These are phyloP conservation scores for Mucor irregularis DNA, from an alignment of 371 early-diverging fungal species.

Conservation along the genomic window DNA sequence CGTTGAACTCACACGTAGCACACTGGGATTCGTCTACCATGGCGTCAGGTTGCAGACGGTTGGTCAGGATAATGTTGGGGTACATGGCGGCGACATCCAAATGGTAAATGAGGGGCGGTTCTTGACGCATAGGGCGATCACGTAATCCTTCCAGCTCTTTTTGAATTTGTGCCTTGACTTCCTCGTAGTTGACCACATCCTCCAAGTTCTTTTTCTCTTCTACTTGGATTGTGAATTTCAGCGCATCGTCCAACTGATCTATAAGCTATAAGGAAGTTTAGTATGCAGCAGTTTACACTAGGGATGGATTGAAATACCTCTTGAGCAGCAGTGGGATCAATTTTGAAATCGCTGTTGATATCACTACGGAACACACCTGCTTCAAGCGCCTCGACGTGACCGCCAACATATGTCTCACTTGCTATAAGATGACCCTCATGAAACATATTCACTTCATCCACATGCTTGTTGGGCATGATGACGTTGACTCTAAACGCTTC, in stretches of 20 bases:
- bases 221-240: constrained; percentile 84
- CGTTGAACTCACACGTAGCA: constrained; percentile 95
- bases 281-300: no score
- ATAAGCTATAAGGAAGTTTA: constrained; percentile 63
- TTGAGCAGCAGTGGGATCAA: constrained; percentile 78
- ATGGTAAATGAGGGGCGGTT: constrained; percentile 96
- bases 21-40: constrained; percentile 92
- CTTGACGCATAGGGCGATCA: constrained; percentile 74
- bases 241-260: constrained; percentile 88
- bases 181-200: constrained; percentile 79
- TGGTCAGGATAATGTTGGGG: constrained; percentile 99
- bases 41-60: constrained; percentile 98
- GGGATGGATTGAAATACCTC: constrained; percentile 41
- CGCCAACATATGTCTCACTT: constrained; percentile 98
- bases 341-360: constrained; percentile 85
- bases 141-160: constrained; percentile 64
- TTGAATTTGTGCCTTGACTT: constrained; percentile 53
- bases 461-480: constrained; percentile 97
- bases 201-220: constrained; percentile 74
- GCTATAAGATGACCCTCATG: constrained; percentile 94
- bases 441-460: constrained; percentile 71
- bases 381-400: constrained; percentile 98
- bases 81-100: constrained; percentile 99
- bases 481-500: constrained; percentile 92
- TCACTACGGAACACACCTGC: constrained; percentile 99